Evolutionary conservation across 2,329 filamentous ascomycete species (phyloP).

Genomic region (Sporothrix brasiliensis): DNA sequence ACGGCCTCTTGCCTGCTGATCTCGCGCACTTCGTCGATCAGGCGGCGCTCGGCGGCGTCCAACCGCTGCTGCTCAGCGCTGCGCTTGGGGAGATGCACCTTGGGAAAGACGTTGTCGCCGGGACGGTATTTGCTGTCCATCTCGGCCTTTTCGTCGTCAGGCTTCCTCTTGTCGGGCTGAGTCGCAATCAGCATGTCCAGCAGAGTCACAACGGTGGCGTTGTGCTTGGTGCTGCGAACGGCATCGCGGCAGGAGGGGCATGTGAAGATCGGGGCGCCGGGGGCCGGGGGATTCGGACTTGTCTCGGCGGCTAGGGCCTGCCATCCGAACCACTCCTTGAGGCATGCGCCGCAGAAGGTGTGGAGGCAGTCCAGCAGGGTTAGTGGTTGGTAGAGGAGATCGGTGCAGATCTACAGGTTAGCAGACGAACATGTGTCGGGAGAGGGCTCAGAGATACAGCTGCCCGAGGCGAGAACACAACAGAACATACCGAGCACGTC

Average conservation of each 20-base stretch:
- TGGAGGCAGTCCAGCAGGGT: slow-evolving; percentile 92
- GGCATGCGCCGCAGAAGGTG: slow-evolving; percentile 91
- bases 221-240: slow-evolving; percentile 84
- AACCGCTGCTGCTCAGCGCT: slow-evolving; percentile 57
- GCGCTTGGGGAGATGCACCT: slow-evolving; percentile 55
- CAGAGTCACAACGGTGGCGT: slow-evolving; percentile 86
- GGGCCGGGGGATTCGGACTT: slow-evolving; percentile 53
- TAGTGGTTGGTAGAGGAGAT: slow-evolving; percentile 86
- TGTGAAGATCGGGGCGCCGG: slow-evolving; percentile 65
- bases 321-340: slow-evolving; percentile 94
- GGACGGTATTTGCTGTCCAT: slow-evolving; percentile 75
- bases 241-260: slow-evolving; percentile 89
- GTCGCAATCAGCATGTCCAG: slow-evolving; percentile 84
- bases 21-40: slow-evolving; percentile 72
- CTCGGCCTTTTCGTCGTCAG: slow-evolving; percentile 72
- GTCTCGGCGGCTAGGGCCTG: slow-evolving; percentile 66
- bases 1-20: slow-evolving; percentile 72
- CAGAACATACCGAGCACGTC: slow-evolving; percentile 79
- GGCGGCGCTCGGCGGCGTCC: slow-evolving; percentile 67
- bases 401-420: slow-evolving; percentile 81
- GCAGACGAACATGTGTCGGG: slow-evolving; percentile 18
- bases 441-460: background rate
- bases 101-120: slow-evolving; percentile 78
- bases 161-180: slow-evolving; percentile 74
- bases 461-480: slow-evolving; percentile 27